phyloP scores from a whole-genome alignment of 2,329 filamentous ascomycete genomes.

The Aspergillus costaricaensis region DNA sequence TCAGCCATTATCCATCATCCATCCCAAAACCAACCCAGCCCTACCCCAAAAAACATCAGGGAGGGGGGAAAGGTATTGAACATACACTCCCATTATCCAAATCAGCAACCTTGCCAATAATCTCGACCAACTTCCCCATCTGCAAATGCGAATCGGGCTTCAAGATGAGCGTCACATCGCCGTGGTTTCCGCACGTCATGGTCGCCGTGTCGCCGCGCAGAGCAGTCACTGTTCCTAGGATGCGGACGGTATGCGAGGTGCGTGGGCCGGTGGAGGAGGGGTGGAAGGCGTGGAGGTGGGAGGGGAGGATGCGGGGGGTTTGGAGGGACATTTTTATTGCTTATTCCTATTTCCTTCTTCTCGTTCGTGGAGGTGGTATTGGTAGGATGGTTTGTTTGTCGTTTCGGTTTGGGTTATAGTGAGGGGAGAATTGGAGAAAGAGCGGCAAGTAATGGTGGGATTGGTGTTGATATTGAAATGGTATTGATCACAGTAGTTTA shows the following conservation, averaged over 20 bases:
- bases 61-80: background rate
- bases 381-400: background rate
- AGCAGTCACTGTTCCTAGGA: conserved; percentile 82
- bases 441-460: background rate
- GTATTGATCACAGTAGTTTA: too few species aligned
- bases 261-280: conserved; percentile 43
- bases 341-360: background rate
- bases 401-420: too few species aligned
- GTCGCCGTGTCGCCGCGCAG: conserved; percentile 78
- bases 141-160: conserved; percentile 58
- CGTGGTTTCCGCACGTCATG: conserved; percentile 70
- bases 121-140: conserved; percentile 48
- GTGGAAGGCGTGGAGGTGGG: conserved; percentile 75
- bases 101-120: conserved; percentile 49
- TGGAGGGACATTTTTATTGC: conserved; percentile 63
- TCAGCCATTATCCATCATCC: conserved; percentile 8
- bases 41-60: background rate
- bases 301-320: conserved; percentile 79
- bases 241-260: conserved; percentile 69
- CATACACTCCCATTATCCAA: conserved; percentile 43
- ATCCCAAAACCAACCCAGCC: background rate
- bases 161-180: conserved; percentile 71
- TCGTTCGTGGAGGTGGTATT: background rate
- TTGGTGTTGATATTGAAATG: background rate
- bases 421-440: too few species aligned